Conservation (phyloP, 495 filamentous ascomycete genomes). For the Penicillium manginii region DNA sequence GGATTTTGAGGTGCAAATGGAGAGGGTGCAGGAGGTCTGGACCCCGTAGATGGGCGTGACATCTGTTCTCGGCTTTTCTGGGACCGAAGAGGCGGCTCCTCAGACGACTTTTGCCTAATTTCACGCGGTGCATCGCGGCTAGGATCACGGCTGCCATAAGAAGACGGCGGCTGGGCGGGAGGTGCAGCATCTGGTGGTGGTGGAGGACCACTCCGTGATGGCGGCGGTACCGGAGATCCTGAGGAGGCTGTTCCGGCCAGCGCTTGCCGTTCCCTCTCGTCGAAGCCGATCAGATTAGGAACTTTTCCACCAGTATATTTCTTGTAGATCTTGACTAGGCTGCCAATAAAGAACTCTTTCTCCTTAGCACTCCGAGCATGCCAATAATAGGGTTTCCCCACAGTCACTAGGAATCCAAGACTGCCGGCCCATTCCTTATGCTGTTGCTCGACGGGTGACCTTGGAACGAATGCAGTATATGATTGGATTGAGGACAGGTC, state of each 20-base stretch:
- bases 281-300: slow-evolving; percentile 82
- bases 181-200: slow-evolving; percentile 40
- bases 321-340: slow-evolving; percentile 89
- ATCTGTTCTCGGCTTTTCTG: slow-evolving; percentile 53
- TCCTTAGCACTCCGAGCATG: slow-evolving; percentile 88
- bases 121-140: slow-evolving; percentile 45
- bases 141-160: slow-evolving; percentile 34
- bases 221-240: slow-evolving; percentile 35
- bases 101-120: slow-evolving; percentile 39
- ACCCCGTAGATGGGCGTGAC: slow-evolving; percentile 44
- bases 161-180: slow-evolving; percentile 32
- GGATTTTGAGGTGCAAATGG: slow-evolving; percentile 31
- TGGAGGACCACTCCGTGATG: slow-evolving; percentile 36
- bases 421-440: slow-evolving; percentile 77
- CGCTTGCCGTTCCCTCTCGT: slow-evolving; percentile 72
- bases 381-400: slow-evolving; percentile 97
- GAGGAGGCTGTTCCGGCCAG: slow-evolving; percentile 57
- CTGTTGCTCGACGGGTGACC: slow-evolving; percentile 61
- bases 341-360: slow-evolving; percentile 97
- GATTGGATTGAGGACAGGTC: slow-evolving; percentile 82
- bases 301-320: slow-evolving; percentile 91
- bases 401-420: slow-evolving; percentile 83
- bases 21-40: slow-evolving; percentile 28
- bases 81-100: slow-evolving; percentile 45
- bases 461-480: slow-evolving; percentile 59